Evolutionary conservation across 306 rosid genomes (phyloP).

Genomic region (Cicer pinnatifidum): DNA sequence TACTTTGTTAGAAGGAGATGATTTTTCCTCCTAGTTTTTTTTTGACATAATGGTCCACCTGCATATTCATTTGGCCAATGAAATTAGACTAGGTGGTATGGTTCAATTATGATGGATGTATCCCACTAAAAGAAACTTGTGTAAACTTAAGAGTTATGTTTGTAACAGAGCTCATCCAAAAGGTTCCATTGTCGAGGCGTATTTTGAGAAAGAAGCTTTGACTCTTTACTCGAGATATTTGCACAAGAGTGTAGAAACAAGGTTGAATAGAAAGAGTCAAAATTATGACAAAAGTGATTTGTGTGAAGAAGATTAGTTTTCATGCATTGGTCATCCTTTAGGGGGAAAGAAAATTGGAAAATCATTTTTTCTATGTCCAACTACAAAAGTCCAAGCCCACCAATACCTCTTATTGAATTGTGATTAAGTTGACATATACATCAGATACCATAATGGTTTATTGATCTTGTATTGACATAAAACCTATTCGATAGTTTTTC

Average conservation of each 20-base stretch:
- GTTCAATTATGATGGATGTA: neutral
- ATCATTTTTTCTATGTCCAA: neutral
- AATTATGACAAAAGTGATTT: neutral
- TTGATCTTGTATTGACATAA: too few relatives aligned
- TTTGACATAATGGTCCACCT: neutral
- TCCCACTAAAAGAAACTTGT: neutral
- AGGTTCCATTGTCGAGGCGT: neutral
- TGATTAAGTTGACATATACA: too few relatives aligned
- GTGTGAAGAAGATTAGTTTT: neutral
- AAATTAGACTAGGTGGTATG: neutral
- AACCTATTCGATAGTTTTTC: neutral
- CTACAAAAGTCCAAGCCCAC: too few relatives aligned
- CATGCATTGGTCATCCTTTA: neutral
- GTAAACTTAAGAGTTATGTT: neutral
- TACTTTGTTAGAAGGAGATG: neutral
- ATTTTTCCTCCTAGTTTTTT: neutral
- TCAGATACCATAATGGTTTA: too few relatives aligned
- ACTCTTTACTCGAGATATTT: neutral
- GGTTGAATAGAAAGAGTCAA: neutral
- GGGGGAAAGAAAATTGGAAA: neutral
- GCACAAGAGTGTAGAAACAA: neutral
- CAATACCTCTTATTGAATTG: too few relatives aligned
- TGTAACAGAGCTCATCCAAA: neutral
- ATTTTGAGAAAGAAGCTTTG: neutral
- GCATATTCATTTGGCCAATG: neutral